Evolutionary conservation across 345 rosid species (phyloP).

Genomic region (Combretum micranthum): DNA sequence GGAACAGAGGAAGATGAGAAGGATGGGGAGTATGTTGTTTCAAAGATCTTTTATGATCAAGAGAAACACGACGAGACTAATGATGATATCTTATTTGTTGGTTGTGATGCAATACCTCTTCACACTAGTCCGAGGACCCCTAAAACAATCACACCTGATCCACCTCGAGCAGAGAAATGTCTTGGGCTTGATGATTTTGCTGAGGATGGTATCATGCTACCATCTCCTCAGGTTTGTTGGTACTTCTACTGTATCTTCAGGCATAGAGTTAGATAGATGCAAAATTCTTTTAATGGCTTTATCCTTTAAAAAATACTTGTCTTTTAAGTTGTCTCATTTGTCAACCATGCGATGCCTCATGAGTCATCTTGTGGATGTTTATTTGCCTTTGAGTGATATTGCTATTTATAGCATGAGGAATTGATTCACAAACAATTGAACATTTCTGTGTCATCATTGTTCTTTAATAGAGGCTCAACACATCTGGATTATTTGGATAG

Average conservation of each 20-base stretch:
- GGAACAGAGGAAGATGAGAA: conserved; percentile 66
- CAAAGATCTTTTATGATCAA: conserved; percentile 62
- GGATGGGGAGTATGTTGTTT: conserved; percentile 68
- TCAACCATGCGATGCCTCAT: too few relatives aligned
- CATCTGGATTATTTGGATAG: too few relatives aligned
- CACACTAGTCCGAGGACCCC: conserved; percentile 71
- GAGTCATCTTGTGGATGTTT: too few relatives aligned
- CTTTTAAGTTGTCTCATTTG: too few relatives aligned
- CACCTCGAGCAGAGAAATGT: conserved; percentile 32
- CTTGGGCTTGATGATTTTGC: conserved; percentile 18
- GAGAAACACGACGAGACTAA: conserved; percentile 36
- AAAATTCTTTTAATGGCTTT: too few relatives aligned
- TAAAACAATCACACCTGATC: conserved; percentile 47
- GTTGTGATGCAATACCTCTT: conserved; percentile 28
- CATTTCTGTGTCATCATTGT: too few relatives aligned
- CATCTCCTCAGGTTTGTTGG: conserved; percentile 26
- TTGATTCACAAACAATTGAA: too few relatives aligned
- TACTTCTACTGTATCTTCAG: neutral
- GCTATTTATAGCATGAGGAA: too few relatives aligned
- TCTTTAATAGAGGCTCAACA: too few relatives aligned
- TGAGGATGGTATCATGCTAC: conserved; percentile 13
- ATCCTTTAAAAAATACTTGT: too few relatives aligned
- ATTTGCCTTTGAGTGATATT: too few relatives aligned
- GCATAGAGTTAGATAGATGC: too few relatives aligned
- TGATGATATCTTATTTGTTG: conserved; percentile 13